Percentiles rank a stretch among this genome's conserved stretches.
These are phyloP conservation scores for Saccharum spontaneum DNA, from an alignment of 176 grass and related monocot genomes.

Conservation along the genomic window DNA sequence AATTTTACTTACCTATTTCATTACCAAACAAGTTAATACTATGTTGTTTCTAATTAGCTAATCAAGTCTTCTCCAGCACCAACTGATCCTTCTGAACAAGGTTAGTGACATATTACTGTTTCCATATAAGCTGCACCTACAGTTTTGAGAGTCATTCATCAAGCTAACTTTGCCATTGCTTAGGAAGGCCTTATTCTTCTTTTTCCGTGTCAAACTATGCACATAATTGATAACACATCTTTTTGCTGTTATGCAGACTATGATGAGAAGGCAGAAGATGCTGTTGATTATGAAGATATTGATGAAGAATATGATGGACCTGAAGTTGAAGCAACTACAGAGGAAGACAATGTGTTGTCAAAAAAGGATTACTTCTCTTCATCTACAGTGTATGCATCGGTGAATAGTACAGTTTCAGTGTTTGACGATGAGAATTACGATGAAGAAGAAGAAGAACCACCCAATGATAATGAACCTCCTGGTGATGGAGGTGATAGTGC, in stretches of 20 bases:
- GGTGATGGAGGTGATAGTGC: slow-evolving; percentile 34
- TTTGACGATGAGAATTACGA: slow-evolving; percentile 95
- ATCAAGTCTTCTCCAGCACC: slow-evolving; percentile 75
- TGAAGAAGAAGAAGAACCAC: slow-evolving; percentile 80
- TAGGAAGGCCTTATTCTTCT: slow-evolving; percentile 24
- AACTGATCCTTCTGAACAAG: slow-evolving; percentile 91
- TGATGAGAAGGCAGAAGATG: slow-evolving; percentile 98
- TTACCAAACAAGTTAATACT: slow-evolving; percentile 35
- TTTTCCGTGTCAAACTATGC: background rate
- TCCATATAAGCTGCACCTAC: slow-evolving; percentile 13
- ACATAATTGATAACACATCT: slow-evolving; percentile 22
- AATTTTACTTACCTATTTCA: background rate
- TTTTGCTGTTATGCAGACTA: slow-evolving; percentile 65
- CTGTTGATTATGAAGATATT: slow-evolving; percentile 97
- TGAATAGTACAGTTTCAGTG: slow-evolving; percentile 51
- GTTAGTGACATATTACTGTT: slow-evolving; percentile 42
- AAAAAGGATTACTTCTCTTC: slow-evolving; percentile 88
- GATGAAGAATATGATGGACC: slow-evolving; percentile 99
- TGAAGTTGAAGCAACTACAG: slow-evolving; percentile 80
- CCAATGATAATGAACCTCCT: slow-evolving; percentile 34
- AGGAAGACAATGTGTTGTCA: slow-evolving; percentile 82
- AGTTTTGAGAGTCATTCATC: background rate
- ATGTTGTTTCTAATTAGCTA: slow-evolving; percentile 59
- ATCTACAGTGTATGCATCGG: slow-evolving; percentile 54
- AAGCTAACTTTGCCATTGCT: slow-evolving; percentile 15